These are phyloP conservation scores for Eutrema yunnanense DNA, from an alignment of 345 rosid genomes.

Conservation along the genomic window DNA sequence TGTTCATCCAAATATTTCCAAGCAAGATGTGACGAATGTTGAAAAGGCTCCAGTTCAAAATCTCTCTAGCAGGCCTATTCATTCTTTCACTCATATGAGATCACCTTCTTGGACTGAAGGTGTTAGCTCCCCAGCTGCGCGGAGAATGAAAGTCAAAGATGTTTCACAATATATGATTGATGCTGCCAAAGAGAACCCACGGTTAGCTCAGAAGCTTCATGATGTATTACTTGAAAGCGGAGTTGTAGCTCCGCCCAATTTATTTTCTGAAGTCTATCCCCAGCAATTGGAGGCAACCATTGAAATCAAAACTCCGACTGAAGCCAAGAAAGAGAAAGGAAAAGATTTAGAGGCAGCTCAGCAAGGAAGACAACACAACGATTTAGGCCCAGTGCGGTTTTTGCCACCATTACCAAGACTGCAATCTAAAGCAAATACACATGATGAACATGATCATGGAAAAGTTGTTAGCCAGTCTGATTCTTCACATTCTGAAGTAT, in stretches of 20 bases:
- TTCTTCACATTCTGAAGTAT: conserved; percentile 41
- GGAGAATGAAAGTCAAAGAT: conserved; percentile 88
- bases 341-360: conserved; percentile 27
- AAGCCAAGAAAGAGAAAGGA: conserved; percentile 36
- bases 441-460: conserved; percentile 25
- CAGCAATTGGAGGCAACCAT: conserved; percentile 37
- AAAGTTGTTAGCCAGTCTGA: conserved; percentile 28
- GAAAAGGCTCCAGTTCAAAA: conserved; percentile 31
- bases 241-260: conserved; percentile 77
- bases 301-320: conserved; percentile 37
- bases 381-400: conserved; percentile 30
- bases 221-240: conserved; percentile 95
- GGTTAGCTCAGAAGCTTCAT: conserved; percentile 86
- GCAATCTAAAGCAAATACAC: conserved; percentile 28
- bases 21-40: conserved; percentile 1
- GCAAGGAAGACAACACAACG: conserved; percentile 16
- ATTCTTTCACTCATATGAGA: conserved; percentile 56
- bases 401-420: conserved; percentile 56
- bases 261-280: conserved; percentile 65
- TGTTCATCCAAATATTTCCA: conserved; percentile 23
- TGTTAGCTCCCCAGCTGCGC: conserved; percentile 76
- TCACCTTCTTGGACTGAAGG: conserved; percentile 99
- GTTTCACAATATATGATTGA: conserved; percentile 92
- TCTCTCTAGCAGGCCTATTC: conserved; percentile 44
- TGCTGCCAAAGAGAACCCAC: conserved; percentile 96